These are phyloP conservation scores for Magnaporthales sp. DNA, from an alignment of 2,329 filamentous ascomycete species.

Conservation along the genomic window DNA sequence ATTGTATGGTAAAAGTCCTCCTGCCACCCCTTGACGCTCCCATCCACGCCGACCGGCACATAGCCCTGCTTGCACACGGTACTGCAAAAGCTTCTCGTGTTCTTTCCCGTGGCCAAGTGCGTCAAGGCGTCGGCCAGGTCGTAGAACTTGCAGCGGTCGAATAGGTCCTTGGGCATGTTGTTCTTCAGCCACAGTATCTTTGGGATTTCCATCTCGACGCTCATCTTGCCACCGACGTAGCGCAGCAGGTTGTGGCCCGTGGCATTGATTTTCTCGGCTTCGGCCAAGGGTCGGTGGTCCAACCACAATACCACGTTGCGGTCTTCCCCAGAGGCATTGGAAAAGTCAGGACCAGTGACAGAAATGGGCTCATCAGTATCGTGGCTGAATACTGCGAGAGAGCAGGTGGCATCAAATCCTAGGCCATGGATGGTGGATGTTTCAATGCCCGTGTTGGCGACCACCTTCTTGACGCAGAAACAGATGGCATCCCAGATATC, in stretches of 20 bases:
- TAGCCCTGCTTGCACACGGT: conserved; percentile 96
- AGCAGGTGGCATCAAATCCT: conserved; percentile 98
- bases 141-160: conserved; percentile 93
- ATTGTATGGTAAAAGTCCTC: conserved; percentile 85
- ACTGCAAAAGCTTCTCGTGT: conserved; percentile 90
- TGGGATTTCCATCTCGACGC: conserved; percentile 98
- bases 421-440: conserved; percentile 73
- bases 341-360: conserved; percentile 83
- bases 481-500: conserved; percentile 97
- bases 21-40: conserved; percentile 97
- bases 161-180: conserved; percentile 87
- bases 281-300: conserved; percentile 83
- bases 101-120: conserved; percentile 85
- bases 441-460: conserved; percentile 74
- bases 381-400: conserved; percentile 78
- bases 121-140: conserved; percentile 89
- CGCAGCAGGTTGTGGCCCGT: conserved; percentile 87
- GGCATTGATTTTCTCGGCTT: conserved; percentile 88
- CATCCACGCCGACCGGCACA: conserved; percentile 93
- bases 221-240: conserved; percentile 97
- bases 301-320: conserved; percentile 97
- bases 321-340: conserved; percentile 63
- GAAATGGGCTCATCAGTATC: conserved; percentile 85
- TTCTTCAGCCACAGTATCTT: conserved; percentile 99
- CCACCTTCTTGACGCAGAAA: conserved; percentile 72